A percentile compares a stretch with the other conserved stretches of the same genome.
Conservation (phyloP, 805 yeast species). For the Candida ulmi region DNA sequence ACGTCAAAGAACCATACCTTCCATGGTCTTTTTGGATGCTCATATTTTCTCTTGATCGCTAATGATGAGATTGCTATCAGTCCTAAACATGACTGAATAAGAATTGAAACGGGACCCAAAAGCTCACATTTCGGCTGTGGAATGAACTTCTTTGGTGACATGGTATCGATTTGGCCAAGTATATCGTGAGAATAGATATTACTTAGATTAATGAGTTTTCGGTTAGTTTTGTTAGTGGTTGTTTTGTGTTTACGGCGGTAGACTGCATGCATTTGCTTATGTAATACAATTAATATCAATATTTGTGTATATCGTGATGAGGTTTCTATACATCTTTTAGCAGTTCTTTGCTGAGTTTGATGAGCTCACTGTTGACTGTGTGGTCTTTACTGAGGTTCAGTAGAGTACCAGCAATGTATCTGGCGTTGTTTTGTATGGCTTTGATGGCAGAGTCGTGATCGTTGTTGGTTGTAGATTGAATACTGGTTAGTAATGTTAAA, state of each 20-base stretch:
- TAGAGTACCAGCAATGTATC: slow-evolving; percentile 5
- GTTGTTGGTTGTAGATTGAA: slow-evolving; percentile 2
- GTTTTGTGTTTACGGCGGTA: background rate
- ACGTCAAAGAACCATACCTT: slow-evolving; percentile 87
- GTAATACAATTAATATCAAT: no score
- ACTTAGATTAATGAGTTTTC: no score
- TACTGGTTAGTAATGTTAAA: slow-evolving; percentile 7
- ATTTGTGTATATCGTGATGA: no score
- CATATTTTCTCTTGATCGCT: slow-evolving; percentile 70
- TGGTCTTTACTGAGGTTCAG: background rate
- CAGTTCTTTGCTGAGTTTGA: background rate
- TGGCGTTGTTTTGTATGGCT: slow-evolving; percentile 5
- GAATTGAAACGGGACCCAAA: slow-evolving; percentile 80
- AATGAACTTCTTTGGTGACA: background rate
- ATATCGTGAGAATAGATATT: no score
- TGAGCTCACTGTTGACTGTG: background rate
- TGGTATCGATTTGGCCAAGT: background rate
- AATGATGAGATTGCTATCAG: slow-evolving; percentile 67
- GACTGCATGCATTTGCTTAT: background rate
- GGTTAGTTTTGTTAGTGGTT: background rate
- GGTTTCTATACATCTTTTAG: background rate
- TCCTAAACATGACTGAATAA: slow-evolving; percentile 76
- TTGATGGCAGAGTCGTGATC: background rate
- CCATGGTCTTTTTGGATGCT: slow-evolving; percentile 84
- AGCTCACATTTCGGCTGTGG: slow-evolving; percentile 42